Conservation (phyloP, 1,284 basidiomycete species). For the Apiotrichum mycotoxinovorans region DNA sequence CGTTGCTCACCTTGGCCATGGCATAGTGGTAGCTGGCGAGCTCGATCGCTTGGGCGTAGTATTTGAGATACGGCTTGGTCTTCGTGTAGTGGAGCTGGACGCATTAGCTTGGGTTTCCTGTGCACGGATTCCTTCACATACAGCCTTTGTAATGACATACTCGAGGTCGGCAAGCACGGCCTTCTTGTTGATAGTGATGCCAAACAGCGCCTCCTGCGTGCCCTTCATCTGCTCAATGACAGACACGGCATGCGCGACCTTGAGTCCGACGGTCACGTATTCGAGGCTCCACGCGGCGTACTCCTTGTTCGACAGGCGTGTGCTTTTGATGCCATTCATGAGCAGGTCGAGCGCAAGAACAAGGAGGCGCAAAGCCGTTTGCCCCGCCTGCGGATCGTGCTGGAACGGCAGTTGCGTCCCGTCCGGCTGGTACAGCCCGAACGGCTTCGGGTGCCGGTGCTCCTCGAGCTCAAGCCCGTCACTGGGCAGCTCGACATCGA, state of each 20-base stretch:
- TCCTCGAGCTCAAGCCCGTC: background rate
- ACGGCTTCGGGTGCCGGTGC: background rate
- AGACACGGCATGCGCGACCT: constrained; percentile 22
- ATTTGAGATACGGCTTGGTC: constrained; percentile 20
- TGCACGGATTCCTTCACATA: too few relatives aligned
- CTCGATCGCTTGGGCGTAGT: constrained; percentile 25
- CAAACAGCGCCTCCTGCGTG: background rate
- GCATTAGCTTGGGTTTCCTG: background rate
- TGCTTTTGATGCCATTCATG: constrained; percentile 17
- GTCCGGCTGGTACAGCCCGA: background rate
- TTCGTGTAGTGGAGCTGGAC: constrained; percentile 24
- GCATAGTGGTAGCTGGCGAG: constrained; percentile 25
- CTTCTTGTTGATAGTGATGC: constrained; percentile 11
- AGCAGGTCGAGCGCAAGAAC: constrained; percentile 37
- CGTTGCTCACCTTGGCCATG: constrained; percentile 28
- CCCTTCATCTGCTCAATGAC: constrained; percentile 7
- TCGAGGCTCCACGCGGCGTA: constrained; percentile 35
- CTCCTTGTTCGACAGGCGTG: constrained; percentile 31
- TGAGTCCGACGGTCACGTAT: constrained; percentile 32
- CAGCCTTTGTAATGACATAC: constrained; percentile 21
- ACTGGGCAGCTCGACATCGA: background rate
- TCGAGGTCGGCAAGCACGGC: constrained; percentile 27
- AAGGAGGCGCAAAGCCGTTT: constrained; percentile 29
- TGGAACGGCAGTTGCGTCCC: constrained; percentile 4
- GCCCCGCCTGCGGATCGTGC: constrained; percentile 27